A percentile compares a stretch with the other conserved stretches of the same genome.
These are phyloP conservation scores for Psilocybe azurescens DNA, from an alignment of 768 basidiomycete species.

Conservation along the genomic window DNA sequence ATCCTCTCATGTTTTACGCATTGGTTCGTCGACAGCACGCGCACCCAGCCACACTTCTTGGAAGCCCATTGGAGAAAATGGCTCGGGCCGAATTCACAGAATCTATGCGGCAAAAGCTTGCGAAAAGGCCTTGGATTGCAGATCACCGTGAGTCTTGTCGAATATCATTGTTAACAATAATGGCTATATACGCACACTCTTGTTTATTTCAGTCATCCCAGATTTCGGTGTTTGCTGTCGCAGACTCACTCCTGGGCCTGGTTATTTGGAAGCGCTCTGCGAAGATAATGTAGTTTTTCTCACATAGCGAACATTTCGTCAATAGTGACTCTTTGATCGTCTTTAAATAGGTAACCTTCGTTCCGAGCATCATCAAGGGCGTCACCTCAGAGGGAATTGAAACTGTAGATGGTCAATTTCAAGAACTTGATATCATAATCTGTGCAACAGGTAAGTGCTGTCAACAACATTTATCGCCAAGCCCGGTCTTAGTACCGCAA, in stretches of 20 bases:
- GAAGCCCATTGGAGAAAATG: constrained; percentile 40
- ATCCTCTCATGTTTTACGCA: neutral
- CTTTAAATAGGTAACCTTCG: constrained; percentile 52
- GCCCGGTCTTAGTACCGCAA: neutral
- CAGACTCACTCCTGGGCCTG: constrained; percentile 70
- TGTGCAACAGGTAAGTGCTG: constrained; percentile 59
- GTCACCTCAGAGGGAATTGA: constrained; percentile 62
- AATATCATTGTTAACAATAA: neutral
- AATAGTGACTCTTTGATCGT: neutral
- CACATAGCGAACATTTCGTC: neutral
- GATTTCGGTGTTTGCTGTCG: constrained; percentile 64
- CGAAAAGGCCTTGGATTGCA: constrained; percentile 64
- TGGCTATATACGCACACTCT: neutral
- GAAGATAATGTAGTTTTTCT: constrained; percentile 56
- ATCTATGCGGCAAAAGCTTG: constrained; percentile 54
- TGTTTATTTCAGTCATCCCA: constrained; percentile 51
- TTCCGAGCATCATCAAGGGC: constrained; percentile 52
- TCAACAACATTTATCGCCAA: neutral
- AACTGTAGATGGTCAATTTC: constrained; percentile 55
- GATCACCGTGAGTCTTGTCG: constrained; percentile 46
- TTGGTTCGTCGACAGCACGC: constrained; percentile 32
- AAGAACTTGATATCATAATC: constrained; percentile 63
- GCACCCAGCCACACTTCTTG: constrained; percentile 46
- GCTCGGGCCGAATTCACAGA: constrained; percentile 42
- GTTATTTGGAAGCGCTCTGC: constrained; percentile 69